Evolutionary conservation across 257 asterid genomes (phyloP), one percentile per base, ranked within the genome.

Genomic region (Ilex asprella): DNA sequence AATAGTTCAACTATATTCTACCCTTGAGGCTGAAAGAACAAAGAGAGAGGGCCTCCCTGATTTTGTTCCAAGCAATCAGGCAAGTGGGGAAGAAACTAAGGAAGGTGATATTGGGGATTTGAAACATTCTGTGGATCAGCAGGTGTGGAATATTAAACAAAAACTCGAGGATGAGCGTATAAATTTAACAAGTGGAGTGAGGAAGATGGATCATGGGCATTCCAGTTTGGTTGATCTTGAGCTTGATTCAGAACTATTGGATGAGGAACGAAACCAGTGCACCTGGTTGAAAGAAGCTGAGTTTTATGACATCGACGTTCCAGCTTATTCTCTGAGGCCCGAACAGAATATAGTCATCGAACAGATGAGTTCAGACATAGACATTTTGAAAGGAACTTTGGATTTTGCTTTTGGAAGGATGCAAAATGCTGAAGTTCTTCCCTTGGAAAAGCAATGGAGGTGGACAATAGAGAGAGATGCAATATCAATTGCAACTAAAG

Each of bases 381-480:
- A 85, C 55, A 71, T 81, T 39, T 70, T 91, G 70, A 87, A 85
- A 70, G 80, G 78, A 58, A 84, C 84, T 0, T 55, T 91, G 7
- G 96, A 78, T 75, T 75, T 75, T 46, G 90, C 88, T 3, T 85
- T 87, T 55, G 87, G 89, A 59, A 79, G 67, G 69, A 81, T 84
- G 83, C 77, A 78, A 52, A 75, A 70, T 21, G 76, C 66, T 14
- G 87, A 82, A 75, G 69, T 69, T 21, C 70, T 76, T 63, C 90
- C 88, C 6, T 31, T 82, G 60, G 96, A 87, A 78, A 87, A 82
- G 67, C 75, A 81, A 59, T 87, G 94, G 93, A 79, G 72, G 70
- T 70, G 78, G 69, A 52, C 30, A 2, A 62, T 90, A 7, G 95
- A 90, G 82, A 85, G 71, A 59, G 91, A 80, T 54, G 63, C 70